Base-by-base conservation (phyloP, 441 rosid genomes). In the Pelargonium myrrhifolium region DNA sequence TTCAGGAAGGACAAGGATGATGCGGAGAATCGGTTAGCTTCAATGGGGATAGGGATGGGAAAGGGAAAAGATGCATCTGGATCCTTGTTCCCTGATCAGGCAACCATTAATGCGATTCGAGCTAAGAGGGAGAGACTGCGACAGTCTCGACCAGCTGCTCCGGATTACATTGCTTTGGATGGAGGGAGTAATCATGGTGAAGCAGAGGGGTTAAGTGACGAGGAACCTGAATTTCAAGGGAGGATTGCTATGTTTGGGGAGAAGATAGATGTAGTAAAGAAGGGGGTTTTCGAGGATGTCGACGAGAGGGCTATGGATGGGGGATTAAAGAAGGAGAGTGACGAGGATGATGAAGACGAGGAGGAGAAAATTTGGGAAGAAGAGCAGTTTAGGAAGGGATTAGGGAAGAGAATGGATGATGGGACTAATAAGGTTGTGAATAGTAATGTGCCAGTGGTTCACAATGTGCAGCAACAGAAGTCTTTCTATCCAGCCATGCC, bases 361-460 rank as follows among this genome's bases (percentile, higher is more conserved):
- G 95, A 86, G 74, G 93, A 86, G 68, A 86, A 85, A 77, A 79
- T 89, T 69, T 93, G 97, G 96, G 96, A 88, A 77, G 97, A 87
- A 69, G 99, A 89, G 85, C 97, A 93, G 60, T 79, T 83, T 59
- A 86, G 87, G 82, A 93, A 93, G 81, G 96, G 86, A 71, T 78
- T 89, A 56, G 95, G 97, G 67, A 91, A 85, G 79, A 86, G 95
- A 80, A 74, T 90, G 76, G 97, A 90, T 71, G 95, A 87, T 68
- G 75, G 75, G 2, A 69, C 88, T 51, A 73, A 35, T 35, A 35
- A 35, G 39, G 39, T 35, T 35, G 39, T 35, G 39, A 35, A 35
- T 35, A 35, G 7, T 35, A 35, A 35, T 35, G 39, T 35, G 39
- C 39, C 39, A 6, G 39, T 35, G 7, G 39, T 35, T 65, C 78